phyloP scores from a whole-genome alignment of 2,329 filamentous ascomycete species.

The Ophiostoma himal-ulmi region DNA sequence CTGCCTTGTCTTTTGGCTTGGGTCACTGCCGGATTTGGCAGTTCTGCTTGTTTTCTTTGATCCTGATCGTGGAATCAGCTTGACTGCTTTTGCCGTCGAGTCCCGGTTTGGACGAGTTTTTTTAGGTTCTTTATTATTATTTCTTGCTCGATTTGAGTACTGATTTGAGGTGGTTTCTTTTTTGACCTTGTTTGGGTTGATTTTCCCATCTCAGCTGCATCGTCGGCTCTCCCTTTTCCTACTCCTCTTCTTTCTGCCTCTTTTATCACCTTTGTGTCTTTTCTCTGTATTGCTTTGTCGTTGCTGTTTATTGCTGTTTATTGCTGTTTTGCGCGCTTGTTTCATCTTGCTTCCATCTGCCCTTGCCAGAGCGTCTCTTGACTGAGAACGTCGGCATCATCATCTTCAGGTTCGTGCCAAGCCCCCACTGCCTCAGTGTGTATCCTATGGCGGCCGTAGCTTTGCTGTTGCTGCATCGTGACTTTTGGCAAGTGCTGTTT shows the following conservation, averaged over 20 bases:
- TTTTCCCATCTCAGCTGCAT: neutral
- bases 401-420: neutral
- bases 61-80: neutral
- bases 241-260: neutral
- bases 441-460: neutral
- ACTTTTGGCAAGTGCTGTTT: neutral
- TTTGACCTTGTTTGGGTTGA: neutral
- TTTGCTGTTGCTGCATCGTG: neutral
- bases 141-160: neutral
- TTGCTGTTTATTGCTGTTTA: neutral
- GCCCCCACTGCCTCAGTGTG: neutral
- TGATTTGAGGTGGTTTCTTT: conserved; percentile 6
- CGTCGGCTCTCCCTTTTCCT: neutral
- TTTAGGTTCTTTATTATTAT: too few species aligned
- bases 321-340: neutral
- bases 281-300: neutral
- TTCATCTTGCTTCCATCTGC: neutral
- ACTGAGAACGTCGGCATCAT: neutral
- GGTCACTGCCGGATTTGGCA: conserved; percentile 1
- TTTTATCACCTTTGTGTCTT: neutral
- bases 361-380: neutral
- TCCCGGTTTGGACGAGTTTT: neutral
- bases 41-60: neutral
- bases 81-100: neutral
- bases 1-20: neutral